Percentiles rank a stretch among this genome's conserved stretches.
Evolutionary conservation across 176 grass and related monocot genomes (phyloP).

Genomic region (Avena sativa): DNA sequence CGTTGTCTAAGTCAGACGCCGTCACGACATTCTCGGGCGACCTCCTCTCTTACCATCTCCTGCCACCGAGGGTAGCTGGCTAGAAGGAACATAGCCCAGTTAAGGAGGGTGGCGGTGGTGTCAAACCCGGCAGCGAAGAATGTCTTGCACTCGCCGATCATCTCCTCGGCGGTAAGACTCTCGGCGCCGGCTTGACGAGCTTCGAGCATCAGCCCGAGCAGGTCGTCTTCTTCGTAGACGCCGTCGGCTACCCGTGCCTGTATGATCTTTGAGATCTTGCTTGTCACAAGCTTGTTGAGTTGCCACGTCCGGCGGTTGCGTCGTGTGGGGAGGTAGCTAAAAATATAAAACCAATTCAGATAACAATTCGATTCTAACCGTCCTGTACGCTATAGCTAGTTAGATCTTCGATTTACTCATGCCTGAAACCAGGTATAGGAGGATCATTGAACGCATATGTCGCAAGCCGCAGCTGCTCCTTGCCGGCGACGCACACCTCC

Average conservation of each 20-base stretch:
- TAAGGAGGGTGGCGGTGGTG: neutral
- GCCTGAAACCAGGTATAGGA: constrained; percentile 31
- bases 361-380: too few relatives aligned
- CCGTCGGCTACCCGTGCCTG: neutral
- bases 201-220: constrained; percentile 15
- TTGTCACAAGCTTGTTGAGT: constrained; percentile 36
- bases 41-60: too few relatives aligned
- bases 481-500: constrained; percentile 30
- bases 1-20: neutral
- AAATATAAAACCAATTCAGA: neutral
- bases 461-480: constrained; percentile 30
- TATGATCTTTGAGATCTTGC: constrained; percentile 43
- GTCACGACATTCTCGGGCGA: too few relatives aligned
- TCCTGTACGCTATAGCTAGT: too few relatives aligned
- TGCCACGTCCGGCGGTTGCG: constrained; percentile 30
- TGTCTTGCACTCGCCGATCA: too few relatives aligned
- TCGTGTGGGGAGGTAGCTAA: constrained; percentile 48
- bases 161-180: too few relatives aligned
- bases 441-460: constrained; percentile 18
- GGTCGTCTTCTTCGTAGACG: constrained; percentile 29
- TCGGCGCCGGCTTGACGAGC: too few relatives aligned
- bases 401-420: neutral
- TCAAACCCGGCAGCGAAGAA: neutral
- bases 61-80: neutral
- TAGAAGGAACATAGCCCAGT: neutral